A percentile compares a stretch with the other conserved stretches of the same genome.
Conservation (phyloP, 2,329 filamentous ascomycete species). For the Sporothrix sp. region DNA sequence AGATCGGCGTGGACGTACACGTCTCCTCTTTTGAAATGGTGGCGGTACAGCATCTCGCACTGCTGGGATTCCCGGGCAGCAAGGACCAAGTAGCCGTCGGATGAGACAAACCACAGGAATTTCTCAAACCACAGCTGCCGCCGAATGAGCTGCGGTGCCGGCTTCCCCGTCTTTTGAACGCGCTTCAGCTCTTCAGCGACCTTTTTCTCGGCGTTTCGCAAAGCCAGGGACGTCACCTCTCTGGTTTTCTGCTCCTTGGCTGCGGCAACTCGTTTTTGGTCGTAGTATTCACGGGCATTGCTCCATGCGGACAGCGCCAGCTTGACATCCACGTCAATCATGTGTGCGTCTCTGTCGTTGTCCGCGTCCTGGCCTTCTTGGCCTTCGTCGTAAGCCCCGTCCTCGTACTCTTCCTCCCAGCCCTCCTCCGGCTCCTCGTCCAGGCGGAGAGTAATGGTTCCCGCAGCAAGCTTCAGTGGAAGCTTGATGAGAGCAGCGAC, state of each 20-base stretch:
- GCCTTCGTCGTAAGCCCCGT: slow-evolving; percentile 44
- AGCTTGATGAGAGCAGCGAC: slow-evolving; percentile 81
- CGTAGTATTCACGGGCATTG: slow-evolving; percentile 87
- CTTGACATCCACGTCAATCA: slow-evolving; percentile 71
- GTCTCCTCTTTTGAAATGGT: slow-evolving; percentile 79
- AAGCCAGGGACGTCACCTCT: slow-evolving; percentile 67
- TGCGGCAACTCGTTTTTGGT: slow-evolving; percentile 73
- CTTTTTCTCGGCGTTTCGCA: slow-evolving; percentile 86
- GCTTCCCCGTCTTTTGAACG: slow-evolving; percentile 83
- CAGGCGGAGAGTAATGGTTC: slow-evolving; percentile 71
- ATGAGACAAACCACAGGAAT: slow-evolving; percentile 90
- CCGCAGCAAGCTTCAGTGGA: slow-evolving; percentile 83
- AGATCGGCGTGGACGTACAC: slow-evolving; percentile 87
- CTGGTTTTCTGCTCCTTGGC: slow-evolving; percentile 82
- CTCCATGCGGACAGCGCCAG: slow-evolving; percentile 73
- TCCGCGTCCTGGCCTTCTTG: slow-evolving; percentile 34
- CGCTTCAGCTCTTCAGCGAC: slow-evolving; percentile 79
- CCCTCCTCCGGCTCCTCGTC: slow-evolving; percentile 56
- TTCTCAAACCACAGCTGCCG: slow-evolving; percentile 95
- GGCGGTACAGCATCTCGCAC: slow-evolving; percentile 83
- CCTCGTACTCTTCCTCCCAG: slow-evolving; percentile 37
- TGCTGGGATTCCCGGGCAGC: slow-evolving; percentile 83
- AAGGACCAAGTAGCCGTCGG: slow-evolving; percentile 86
- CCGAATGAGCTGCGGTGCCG: slow-evolving; percentile 70
- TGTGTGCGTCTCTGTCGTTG: slow-evolving; percentile 26